Percentiles rank a stretch among this genome's conserved stretches.
These are phyloP conservation scores for Sophora flavescens DNA, from an alignment of 306 rosid species.

Conservation along the genomic window DNA sequence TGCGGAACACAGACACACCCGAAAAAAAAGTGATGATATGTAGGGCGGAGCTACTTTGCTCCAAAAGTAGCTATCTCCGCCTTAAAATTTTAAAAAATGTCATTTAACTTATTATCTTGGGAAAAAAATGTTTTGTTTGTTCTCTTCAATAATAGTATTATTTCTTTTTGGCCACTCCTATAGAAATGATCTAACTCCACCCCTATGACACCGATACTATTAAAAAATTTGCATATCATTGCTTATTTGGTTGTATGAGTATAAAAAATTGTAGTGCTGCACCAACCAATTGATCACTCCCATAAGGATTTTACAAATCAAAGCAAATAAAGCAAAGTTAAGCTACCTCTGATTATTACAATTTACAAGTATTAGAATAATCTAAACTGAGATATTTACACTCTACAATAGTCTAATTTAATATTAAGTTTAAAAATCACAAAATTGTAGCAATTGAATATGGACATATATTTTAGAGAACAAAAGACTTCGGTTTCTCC, in stretches of 20 bases:
- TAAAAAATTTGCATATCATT: background rate
- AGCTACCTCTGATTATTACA: background rate
- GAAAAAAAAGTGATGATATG: background rate
- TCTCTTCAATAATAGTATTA: background rate
- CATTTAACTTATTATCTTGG: background rate
- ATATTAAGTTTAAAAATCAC: slow-evolving; percentile 1
- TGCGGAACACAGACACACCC: background rate
- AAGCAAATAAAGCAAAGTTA: background rate
- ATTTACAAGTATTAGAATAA: slow-evolving; percentile 9
- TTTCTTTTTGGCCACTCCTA: background rate
- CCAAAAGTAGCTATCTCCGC: background rate
- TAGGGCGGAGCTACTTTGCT: background rate
- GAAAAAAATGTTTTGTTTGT: background rate
- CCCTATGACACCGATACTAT: too few species aligned
- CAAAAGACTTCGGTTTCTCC: background rate
- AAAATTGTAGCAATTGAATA: background rate
- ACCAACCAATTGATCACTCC: slow-evolving; percentile 7
- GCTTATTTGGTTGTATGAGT: slow-evolving; percentile 1
- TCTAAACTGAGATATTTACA: slow-evolving; percentile 5
- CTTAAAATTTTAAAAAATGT: background rate
- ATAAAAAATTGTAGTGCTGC: background rate
- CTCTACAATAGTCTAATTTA: background rate
- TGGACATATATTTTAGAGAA: slow-evolving; percentile 6
- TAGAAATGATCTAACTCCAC: too few species aligned
- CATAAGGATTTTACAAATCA: slow-evolving; percentile 10